phyloP scores from a whole-genome alignment of 2,329 filamentous ascomycete species.

The Fusarium caatingaense region DNA sequence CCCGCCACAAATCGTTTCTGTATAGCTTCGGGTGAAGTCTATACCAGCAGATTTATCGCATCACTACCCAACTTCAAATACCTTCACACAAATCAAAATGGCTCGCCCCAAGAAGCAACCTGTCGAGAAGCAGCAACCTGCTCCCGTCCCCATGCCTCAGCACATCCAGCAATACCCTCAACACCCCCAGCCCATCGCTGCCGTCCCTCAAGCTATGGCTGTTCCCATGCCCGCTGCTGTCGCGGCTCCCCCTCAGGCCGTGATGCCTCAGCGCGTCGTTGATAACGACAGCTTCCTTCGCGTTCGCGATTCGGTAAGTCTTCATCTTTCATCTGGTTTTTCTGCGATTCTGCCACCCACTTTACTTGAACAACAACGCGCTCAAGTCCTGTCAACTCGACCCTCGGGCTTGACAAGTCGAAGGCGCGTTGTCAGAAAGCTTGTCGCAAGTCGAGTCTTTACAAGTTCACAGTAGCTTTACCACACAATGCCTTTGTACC shows the following conservation, averaged over 20 bases:
- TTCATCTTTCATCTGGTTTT: conserved; percentile 24
- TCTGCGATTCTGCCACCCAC: not conserved
- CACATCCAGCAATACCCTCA: conserved; percentile 39
- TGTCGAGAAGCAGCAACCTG: conserved; percentile 49
- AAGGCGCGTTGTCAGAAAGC: conserved; percentile 27
- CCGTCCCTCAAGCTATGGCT: conserved; percentile 55
- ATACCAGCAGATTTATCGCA: conserved; percentile 1
- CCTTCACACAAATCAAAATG: conserved; percentile 48
- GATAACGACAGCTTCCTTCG: conserved; percentile 82
- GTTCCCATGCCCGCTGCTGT: conserved; percentile 46
- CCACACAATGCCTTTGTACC: conserved; percentile 24
- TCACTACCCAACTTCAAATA: not conserved
- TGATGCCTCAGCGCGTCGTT: conserved; percentile 57
- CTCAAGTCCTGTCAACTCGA: not conserved
- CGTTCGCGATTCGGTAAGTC: conserved; percentile 83
- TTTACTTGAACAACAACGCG: not conserved
- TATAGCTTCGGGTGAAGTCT: conserved; percentile 18
- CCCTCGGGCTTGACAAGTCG: not conserved
- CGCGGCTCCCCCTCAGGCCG: conserved; percentile 32
- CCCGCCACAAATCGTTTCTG: conserved; percentile 7
- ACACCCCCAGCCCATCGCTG: conserved; percentile 46
- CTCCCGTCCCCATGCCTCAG: conserved; percentile 48
- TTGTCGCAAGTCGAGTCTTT: conserved; percentile 28
- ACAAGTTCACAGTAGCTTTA: conserved; percentile 36
- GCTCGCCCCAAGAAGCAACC: conserved; percentile 60